Conservation (phyloP, 31 red algal genomes). For the Odonthalia washingtoniensis region DNA sequence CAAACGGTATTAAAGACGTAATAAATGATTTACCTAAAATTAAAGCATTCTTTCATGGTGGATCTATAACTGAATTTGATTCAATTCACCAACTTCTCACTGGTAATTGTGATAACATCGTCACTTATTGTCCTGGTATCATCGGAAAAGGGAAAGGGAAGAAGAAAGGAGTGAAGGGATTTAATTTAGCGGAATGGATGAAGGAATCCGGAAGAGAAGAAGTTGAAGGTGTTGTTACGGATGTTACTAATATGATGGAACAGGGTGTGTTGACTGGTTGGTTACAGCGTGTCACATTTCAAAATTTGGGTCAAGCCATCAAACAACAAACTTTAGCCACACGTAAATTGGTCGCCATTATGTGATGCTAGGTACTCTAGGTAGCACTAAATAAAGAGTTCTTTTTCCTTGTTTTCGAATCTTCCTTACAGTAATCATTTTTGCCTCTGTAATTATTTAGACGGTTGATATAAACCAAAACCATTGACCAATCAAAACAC, state of each 20-base stretch:
- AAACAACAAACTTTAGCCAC: constrained; percentile 28
- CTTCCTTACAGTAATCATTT: too few species aligned
- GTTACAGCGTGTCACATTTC: constrained; percentile 64
- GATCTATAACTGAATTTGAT: constrained; percentile 15
- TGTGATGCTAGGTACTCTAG: constrained; percentile 11
- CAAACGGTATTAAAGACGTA: constrained; percentile 56
- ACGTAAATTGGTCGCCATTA: constrained; percentile 57
- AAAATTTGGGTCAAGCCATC: constrained; percentile 47
- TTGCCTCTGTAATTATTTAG: too few species aligned
- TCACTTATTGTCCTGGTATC: constrained; percentile 75
- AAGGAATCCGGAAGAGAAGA: constrained; percentile 36
- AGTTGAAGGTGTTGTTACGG: constrained; percentile 65
- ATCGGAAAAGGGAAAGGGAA: constrained; percentile 30
- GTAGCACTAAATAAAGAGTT: background rate
- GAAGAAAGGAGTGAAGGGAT: constrained; percentile 48
- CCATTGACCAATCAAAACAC: too few species aligned
- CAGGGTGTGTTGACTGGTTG: constrained; percentile 39
- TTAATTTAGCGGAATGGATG: constrained; percentile 76
- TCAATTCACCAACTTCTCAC: constrained; percentile 47
- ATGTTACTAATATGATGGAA: constrained; percentile 58
- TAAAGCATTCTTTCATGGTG: constrained; percentile 70
- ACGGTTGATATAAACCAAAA: too few species aligned
- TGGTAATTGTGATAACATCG: constrained; percentile 49
- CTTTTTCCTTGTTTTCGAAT: background rate
- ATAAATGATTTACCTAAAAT: constrained; percentile 66